These are phyloP conservation scores for Francoa sonchifolia DNA, from an alignment of 441 rosid species.

Conservation along the genomic window DNA sequence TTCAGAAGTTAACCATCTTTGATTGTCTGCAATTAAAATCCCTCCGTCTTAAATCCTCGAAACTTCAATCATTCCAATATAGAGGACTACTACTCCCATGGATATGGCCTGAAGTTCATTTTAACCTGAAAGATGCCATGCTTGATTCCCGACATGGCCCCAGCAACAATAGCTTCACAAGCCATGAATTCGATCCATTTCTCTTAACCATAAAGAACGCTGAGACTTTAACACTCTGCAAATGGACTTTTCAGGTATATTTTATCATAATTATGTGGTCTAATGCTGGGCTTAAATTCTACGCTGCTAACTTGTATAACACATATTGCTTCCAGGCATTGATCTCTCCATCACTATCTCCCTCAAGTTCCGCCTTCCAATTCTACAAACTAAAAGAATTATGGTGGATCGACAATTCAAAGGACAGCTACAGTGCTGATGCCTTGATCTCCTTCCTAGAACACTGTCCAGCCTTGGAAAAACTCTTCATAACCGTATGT, in stretches of 20 bases:
- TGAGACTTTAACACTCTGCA: slow-evolving; percentile 34
- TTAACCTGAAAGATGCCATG: slow-evolving; percentile 35
- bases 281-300: no score
- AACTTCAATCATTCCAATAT: slow-evolving; percentile 28
- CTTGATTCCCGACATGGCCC: slow-evolving; percentile 44
- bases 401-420: slow-evolving; percentile 45
- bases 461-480: slow-evolving; percentile 43
- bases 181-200: slow-evolving; percentile 22
- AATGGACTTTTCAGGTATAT: slow-evolving; percentile 51
- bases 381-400: slow-evolving; percentile 45
- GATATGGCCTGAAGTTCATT: slow-evolving; percentile 35
- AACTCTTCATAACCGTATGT: slow-evolving; percentile 44
- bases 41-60: slow-evolving; percentile 30
- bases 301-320: not conserved
- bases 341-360: slow-evolving; percentile 32
- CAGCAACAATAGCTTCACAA: slow-evolving; percentile 11
- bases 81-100: slow-evolving; percentile 28
- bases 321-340: slow-evolving; percentile 23
- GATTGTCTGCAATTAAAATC: slow-evolving; percentile 25
- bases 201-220: slow-evolving; percentile 43
- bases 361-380: slow-evolving; percentile 28
- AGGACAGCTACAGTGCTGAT: slow-evolving; percentile 19
- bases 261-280: not conserved
- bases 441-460: slow-evolving; percentile 35
- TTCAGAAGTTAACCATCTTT: slow-evolving; percentile 29